phyloP scores from a whole-genome alignment of 805 yeast species.

The Pichia heedii region DNA sequence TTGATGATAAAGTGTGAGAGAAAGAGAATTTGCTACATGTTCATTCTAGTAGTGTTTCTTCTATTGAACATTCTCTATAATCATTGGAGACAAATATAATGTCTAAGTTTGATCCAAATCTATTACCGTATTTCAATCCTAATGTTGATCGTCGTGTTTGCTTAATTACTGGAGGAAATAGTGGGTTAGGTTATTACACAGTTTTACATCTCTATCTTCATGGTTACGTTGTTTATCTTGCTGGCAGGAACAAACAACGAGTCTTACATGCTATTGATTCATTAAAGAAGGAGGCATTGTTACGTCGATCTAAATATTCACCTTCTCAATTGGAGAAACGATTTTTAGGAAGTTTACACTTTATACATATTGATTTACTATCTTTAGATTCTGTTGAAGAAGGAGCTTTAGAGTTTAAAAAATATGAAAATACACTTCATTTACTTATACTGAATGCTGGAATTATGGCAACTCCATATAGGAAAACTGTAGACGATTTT shows the following conservation, averaged over 20 bases:
- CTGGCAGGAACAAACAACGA: constrained; percentile 54
- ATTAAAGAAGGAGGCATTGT: constrained; percentile 44
- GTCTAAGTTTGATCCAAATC: constrained; percentile 31
- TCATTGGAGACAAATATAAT: not conserved
- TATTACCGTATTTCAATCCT: constrained; percentile 57
- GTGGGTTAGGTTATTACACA: constrained; percentile 74
- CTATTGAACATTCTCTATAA: no score
- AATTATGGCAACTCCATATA: constrained; percentile 65
- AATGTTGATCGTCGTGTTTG: constrained; percentile 48
- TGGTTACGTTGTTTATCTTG: constrained; percentile 67
- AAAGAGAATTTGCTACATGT: not conserved
- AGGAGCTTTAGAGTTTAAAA: constrained; percentile 40
- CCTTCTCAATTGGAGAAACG: constrained; percentile 17
- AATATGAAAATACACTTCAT: constrained; percentile 43
- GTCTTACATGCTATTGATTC: constrained; percentile 50
- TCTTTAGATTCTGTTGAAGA: constrained; percentile 36
- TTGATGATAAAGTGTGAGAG: not conserved
- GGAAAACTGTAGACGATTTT: constrained; percentile 50
- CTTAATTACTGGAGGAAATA: constrained; percentile 71
- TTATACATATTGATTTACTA: constrained; percentile 47
- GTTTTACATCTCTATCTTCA: constrained; percentile 69
- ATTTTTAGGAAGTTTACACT: constrained; percentile 42
- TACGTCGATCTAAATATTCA: constrained; percentile 18
- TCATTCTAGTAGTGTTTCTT: no score
- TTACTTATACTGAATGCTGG: constrained; percentile 73